Conservation (phyloP, 2,329 filamentous ascomycete genomes). For the Penicillium sp. region DNA sequence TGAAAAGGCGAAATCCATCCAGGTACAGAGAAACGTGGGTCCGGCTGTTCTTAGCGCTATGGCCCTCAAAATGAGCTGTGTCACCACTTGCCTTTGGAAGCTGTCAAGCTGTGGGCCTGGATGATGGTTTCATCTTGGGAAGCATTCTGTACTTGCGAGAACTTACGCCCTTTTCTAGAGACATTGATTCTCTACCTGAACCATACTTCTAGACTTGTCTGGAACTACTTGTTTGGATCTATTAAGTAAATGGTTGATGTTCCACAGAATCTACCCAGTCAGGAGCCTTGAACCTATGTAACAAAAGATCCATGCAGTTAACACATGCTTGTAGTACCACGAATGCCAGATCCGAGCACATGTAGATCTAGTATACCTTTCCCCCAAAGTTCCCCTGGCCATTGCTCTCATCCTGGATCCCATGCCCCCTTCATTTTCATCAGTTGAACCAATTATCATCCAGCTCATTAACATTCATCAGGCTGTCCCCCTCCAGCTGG, state of each 20-base stretch:
- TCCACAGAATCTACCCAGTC: background rate
- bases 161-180: background rate
- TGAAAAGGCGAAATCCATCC: background rate
- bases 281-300: background rate
- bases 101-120: background rate
- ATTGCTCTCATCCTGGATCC: background rate
- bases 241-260: no score
- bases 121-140: background rate
- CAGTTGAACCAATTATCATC: slow-evolving; percentile 43
- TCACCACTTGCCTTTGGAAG: background rate
- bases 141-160: background rate
- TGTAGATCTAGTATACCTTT: slow-evolving; percentile 12
- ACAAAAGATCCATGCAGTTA: background rate
- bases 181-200: background rate
- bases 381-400: background rate
- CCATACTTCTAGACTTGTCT: background rate
- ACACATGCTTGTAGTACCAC: slow-evolving; percentile 4
- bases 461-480: slow-evolving; percentile 42
- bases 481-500: slow-evolving; percentile 36
- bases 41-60: background rate
- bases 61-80: background rate
- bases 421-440: slow-evolving; percentile 1
- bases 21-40: background rate
- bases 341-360: slow-evolving; percentile 10
- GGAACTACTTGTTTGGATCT: background rate